phyloP scores from a whole-genome alignment of 345 rosid species.

The Brassica nigra region DNA sequence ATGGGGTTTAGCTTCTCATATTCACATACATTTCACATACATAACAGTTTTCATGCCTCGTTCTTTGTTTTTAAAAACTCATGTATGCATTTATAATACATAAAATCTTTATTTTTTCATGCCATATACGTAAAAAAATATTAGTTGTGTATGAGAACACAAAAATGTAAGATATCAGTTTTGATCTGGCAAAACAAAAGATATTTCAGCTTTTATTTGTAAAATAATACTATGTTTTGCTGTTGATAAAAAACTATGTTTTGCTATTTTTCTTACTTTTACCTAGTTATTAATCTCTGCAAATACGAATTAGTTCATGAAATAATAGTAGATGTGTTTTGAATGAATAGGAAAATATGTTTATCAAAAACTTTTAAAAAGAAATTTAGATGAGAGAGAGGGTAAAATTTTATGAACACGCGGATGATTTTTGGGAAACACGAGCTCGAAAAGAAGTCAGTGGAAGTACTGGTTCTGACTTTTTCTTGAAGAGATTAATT shows the following conservation, averaged over 20 bases:
- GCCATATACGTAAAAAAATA: not conserved
- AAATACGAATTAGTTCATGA: not conserved
- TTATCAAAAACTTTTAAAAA: not conserved
- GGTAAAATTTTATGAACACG: not conserved
- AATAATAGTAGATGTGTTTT: not conserved
- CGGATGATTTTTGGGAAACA: not conserved
- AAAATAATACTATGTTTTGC: not conserved
- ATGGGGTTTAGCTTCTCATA: not conserved
- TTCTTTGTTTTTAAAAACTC: not conserved
- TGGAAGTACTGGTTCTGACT: not conserved
- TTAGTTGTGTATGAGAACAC: not conserved
- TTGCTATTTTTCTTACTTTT: not conserved
- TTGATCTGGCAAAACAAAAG: not conserved
- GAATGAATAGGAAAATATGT: not conserved
- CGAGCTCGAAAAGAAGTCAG: conserved; percentile 14
- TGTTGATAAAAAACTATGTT: not conserved
- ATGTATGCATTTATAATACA: not conserved
- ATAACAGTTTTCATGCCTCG: not conserved
- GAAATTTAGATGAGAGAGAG: not conserved
- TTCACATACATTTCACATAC: not conserved
- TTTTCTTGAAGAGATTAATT: not conserved
- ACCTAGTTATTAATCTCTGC: not conserved
- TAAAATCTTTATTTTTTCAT: too few relatives aligned
- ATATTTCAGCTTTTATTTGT: not conserved
- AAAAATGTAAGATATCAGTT: too few relatives aligned